Evolutionary conservation across 805 yeast species (phyloP).

Genomic region (Candida lessepsii): DNA sequence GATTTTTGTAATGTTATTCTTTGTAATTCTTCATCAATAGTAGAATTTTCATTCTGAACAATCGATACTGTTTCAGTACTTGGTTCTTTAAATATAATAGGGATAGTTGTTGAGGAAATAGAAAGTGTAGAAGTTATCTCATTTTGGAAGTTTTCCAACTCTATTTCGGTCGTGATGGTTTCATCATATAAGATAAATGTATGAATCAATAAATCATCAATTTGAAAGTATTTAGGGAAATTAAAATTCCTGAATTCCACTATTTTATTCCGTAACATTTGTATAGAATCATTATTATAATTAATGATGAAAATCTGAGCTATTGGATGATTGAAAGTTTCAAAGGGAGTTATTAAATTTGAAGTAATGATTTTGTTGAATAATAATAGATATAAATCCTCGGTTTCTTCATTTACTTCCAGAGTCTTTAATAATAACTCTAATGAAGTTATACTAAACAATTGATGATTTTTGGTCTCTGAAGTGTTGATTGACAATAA

Average conservation of each 20-base stretch:
- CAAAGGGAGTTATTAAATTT: slow-evolving; percentile 67
- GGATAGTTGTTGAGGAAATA: slow-evolving; percentile 21
- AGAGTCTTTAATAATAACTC: slow-evolving; percentile 27
- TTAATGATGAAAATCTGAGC: slow-evolving; percentile 69
- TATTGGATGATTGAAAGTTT: slow-evolving; percentile 84
- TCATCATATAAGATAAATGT: slow-evolving; percentile 33
- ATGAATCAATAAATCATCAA: slow-evolving; percentile 56
- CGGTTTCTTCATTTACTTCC: slow-evolving; percentile 11
- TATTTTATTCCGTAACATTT: slow-evolving; percentile 56
- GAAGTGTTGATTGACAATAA: slow-evolving; percentile 28
- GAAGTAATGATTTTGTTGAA: slow-evolving; percentile 60
- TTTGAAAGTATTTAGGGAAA: slow-evolving; percentile 64
- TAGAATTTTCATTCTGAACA: slow-evolving; percentile 31
- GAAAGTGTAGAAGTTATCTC: slow-evolving; percentile 25
- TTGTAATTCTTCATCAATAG: slow-evolving; percentile 52
- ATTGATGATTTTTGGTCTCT: slow-evolving; percentile 22
- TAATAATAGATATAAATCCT: slow-evolving; percentile 52
- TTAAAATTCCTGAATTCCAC: slow-evolving; percentile 49
- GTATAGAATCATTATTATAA: slow-evolving; percentile 47
- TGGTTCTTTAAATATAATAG: slow-evolving; percentile 7
- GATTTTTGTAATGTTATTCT: slow-evolving; percentile 23
- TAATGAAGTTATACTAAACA: slow-evolving; percentile 39
- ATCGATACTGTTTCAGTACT: slow-evolving; percentile 11
- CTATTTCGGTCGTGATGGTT: slow-evolving; percentile 27
- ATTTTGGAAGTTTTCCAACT: slow-evolving; percentile 33